Evolutionary conservation across 2,329 filamentous ascomycete species (phyloP), one percentile per base, ranked within the genome.

Genomic region (Didymella exigua): DNA sequence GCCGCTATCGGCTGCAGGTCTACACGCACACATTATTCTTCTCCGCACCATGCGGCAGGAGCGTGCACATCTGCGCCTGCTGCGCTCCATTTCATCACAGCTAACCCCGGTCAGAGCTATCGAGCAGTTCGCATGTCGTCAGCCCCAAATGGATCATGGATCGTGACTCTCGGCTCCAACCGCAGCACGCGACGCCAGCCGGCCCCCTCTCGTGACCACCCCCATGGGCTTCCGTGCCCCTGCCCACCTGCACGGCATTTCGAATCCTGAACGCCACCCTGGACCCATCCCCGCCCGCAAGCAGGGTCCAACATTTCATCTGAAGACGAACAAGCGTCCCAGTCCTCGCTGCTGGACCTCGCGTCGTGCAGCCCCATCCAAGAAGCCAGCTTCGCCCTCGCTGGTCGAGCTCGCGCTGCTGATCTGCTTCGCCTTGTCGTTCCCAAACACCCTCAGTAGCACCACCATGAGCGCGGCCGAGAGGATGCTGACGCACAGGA

Each of bases 401-500:
- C 60, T 66, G 13, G 66, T 69, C 47, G 67, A 71, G 56, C 68
- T 69, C 9, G 65, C 62, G 52, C 66, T 68, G 54, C 68, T 72
- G 37, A 66, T 50, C 49, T 73, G 65, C 61, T 75, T 76, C n/a
- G 58, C 77, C 75, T 52, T 69, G 41, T 18, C 38, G 53, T 67
- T 68, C 16, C 71, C 70, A 56, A 80, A 70, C 21, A 81, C 54
- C 59, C 74, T 75, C 34, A 96, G 76, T 53, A 91, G 74, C 16
- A 86, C 67, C 44, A 86, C 84, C 88, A 95, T 93, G 52, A 81
- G 69, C 19, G 87, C 77, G 37, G 88, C 88, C 65, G 88, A 89
- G 4, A 88, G 61, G 45, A 96, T 93, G 76, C 91, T 96, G 45
- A 87, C 78, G 59, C 84, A 86, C 18, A 96, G 77, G 51, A 96